phyloP scores from a whole-genome alignment of 1,139 yeast genomes.

The Debaryomycetaceae sp. region DNA sequence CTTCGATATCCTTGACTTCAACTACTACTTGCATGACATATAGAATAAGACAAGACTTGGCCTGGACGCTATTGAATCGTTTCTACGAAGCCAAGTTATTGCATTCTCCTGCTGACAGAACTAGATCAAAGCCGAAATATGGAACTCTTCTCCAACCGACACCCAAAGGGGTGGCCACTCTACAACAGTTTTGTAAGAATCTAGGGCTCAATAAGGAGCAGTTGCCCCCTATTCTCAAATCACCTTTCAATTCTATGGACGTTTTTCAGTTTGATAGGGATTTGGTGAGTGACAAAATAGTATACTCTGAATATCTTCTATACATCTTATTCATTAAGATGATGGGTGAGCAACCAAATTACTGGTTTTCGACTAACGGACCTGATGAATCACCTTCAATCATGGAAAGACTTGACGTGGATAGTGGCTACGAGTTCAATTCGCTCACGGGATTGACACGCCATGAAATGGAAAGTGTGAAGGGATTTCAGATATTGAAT shows the following conservation, averaged over 20 bases:
- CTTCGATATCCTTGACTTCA: conserved; percentile 45
- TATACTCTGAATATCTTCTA: conserved; percentile 64
- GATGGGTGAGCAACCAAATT: conserved; percentile 66
- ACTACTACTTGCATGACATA: conserved; percentile 62
- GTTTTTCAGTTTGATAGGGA: conserved; percentile 69
- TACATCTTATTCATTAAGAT: conserved; percentile 59
- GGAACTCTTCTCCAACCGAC: conserved; percentile 69
- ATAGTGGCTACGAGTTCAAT: background rate
- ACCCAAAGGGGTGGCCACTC: conserved; percentile 79
- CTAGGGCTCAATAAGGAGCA: conserved; percentile 46
- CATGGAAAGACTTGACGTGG: background rate
- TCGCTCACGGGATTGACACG: background rate
- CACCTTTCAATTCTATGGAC: conserved; percentile 68
- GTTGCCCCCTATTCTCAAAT: conserved; percentile 46
- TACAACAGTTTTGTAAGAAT: conserved; percentile 56
- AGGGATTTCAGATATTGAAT: background rate
- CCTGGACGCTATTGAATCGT: conserved; percentile 44
- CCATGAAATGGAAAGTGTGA: background rate
- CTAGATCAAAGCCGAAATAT: conserved; percentile 45
- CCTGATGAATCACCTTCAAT: conserved; percentile 20
- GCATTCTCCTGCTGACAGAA: conserved; percentile 76
- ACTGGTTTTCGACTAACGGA: conserved; percentile 56
- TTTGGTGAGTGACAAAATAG: conserved; percentile 53
- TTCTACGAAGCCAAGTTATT: conserved; percentile 68
- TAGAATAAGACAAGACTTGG: conserved; percentile 51